These are phyloP conservation scores for Vitis riparia DNA, from an alignment of 164 flowering plant species.

Conservation along the genomic window DNA sequence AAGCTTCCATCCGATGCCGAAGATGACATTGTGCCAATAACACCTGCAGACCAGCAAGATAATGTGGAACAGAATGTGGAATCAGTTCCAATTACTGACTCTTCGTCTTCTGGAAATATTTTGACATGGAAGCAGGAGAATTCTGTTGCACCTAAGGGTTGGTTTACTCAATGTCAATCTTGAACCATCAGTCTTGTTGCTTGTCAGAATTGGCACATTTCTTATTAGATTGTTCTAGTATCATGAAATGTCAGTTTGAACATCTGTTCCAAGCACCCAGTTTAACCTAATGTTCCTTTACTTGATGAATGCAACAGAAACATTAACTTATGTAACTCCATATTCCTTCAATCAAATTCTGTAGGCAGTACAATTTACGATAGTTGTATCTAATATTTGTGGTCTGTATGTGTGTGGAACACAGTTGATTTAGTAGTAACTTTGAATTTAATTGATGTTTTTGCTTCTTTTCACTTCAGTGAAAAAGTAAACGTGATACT, in stretches of 20 bases:
- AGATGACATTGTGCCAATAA: slow-evolving; percentile 27
- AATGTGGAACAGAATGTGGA: slow-evolving; percentile 32
- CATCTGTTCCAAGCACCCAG: neutral
- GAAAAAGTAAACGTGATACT: too few relatives aligned
- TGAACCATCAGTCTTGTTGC: neutral
- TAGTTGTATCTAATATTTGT: too few relatives aligned
- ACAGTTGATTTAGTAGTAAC: too few relatives aligned
- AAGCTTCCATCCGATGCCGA: slow-evolving; percentile 24
- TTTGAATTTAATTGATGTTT: neutral
- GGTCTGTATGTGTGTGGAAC: too few relatives aligned
- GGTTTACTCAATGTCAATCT: slow-evolving; percentile 20
- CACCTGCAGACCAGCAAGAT: slow-evolving; percentile 29
- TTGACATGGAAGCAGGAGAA: slow-evolving; percentile 56
- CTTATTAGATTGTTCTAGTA: neutral
- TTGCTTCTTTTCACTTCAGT: too few relatives aligned
- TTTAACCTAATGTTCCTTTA: neutral
- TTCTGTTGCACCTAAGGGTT: slow-evolving; percentile 78
- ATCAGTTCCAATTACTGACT: slow-evolving; percentile 17
- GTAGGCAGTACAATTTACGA: too few relatives aligned
- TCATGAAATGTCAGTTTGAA: too few relatives aligned
- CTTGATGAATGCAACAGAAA: neutral
- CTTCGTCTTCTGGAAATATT: slow-evolving; percentile 36
- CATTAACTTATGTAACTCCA: too few relatives aligned
- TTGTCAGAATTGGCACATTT: neutral
- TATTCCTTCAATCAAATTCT: too few relatives aligned